phyloP scores from a whole-genome alignment of 139 green algal genomes.

The Monoraphidium neglectum region DNA sequence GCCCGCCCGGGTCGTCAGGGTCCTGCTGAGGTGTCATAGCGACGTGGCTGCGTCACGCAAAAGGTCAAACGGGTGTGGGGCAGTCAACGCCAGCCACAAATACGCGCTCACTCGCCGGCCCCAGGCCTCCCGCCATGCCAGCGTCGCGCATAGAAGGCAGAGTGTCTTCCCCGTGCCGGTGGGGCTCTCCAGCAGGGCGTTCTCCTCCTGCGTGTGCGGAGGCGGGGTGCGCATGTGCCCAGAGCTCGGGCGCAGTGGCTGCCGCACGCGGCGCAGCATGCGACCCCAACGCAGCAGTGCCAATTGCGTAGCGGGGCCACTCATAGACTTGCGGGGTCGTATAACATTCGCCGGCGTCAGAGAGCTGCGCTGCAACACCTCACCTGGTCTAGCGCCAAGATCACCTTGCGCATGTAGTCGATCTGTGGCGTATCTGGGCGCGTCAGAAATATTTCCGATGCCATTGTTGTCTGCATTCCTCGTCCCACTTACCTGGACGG shows the following conservation, averaged over 20 bases:
- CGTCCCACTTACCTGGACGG: conserved; percentile 16
- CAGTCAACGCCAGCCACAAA: neutral
- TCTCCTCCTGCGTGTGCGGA: conserved; percentile 54
- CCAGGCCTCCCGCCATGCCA: conserved; percentile 81
- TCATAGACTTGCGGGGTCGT: neutral
- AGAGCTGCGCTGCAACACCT: neutral
- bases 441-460: neutral
- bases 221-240: too few relatives aligned
- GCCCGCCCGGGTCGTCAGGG: too few relatives aligned
- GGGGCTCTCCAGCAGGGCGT: conserved; percentile 93
- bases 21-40: too few relatives aligned
- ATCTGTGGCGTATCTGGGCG: conserved; percentile 49
- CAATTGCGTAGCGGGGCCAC: neutral
- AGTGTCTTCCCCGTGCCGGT: conserved; percentile 98
- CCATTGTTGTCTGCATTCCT: neutral
- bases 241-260: neutral
- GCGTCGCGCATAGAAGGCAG: conserved; percentile 93
- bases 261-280: neutral
- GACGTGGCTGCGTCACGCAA: too few relatives aligned
- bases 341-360: neutral
- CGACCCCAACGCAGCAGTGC: neutral
- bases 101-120: neutral
- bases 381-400: conserved; percentile 86
- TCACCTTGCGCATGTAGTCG: conserved; percentile 90
- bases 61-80: too few relatives aligned